Evolutionary conservation across 192 early-diverging fungal species (phyloP), one percentile per base, ranked within the genome.

Genomic region (Funneliformis mosseae): DNA sequence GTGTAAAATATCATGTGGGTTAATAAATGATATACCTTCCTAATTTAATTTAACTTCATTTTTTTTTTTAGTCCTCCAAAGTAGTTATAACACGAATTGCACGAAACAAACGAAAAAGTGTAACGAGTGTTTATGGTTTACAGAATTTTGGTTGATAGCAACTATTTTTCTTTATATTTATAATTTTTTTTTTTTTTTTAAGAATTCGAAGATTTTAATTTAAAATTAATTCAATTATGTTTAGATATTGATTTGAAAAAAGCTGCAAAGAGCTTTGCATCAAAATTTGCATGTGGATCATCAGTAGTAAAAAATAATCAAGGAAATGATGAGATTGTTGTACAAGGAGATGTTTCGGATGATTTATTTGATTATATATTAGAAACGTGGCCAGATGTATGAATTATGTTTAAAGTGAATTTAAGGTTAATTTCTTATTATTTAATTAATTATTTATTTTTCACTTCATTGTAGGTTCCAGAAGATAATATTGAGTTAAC

Each of bases 251-350:
- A 99, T 80, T 86, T 99, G 74, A 99, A 98, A 81, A 97, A 96
- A 84, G 96, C 96, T 2, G 95, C 98, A 77, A 99, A 99, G 87
- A 81, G 92, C 79, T 97, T 99, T 89, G 96, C 97, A 59, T 95
- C 89, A 78, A 95, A 95, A 84, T 99, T 97, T 87, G 98, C 98
- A 18, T 95, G 94, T 84, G 97, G 97, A 50, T 92, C 95, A n/a
- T 96, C 95, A 14, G 93, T 95, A 64, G 89, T 94, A 64, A 98
- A 98, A 89, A 98, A 94, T 83, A 92, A 94, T 77, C 92, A 94
- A 84, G 96, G 96, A 81, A 86, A 82, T 67, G 97, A 98, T 68
- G 98, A 99, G 84, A 97, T 99, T 85, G 93, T 98, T 33, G 94
- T 99, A 8, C 97, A 98, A 83, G 98, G 98, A 78, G 98, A 99